Evolutionary conservation across 148 eudicot species (phyloP).

Genomic region (Camellia granthamiana): DNA sequence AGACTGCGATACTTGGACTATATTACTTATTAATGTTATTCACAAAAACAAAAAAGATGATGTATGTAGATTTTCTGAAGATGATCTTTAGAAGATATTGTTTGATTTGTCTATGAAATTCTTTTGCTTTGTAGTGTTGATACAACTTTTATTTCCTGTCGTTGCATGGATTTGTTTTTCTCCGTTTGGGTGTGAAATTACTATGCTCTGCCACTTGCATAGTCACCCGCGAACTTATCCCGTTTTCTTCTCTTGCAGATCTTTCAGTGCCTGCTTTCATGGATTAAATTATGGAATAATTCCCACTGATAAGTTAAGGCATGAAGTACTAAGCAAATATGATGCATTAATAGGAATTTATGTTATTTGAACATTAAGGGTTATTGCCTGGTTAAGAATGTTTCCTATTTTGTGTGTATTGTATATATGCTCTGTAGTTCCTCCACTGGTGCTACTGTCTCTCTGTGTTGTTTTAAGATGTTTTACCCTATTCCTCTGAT

Average conservation of each 20-base stretch:
- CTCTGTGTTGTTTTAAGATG: neutral
- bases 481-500: neutral
- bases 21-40: neutral
- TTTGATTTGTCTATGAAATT: neutral
- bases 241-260: conserved; percentile 2
- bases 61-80: neutral
- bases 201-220: neutral
- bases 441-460: neutral
- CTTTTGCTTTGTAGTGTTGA: neutral
- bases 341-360: neutral
- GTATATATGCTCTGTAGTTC: neutral
- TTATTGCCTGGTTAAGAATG: neutral
- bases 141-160: neutral
- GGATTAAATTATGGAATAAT: conserved; percentile 2
- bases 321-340: neutral
- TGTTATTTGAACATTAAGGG: neutral
- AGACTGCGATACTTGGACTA: neutral
- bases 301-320: neutral
- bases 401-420: neutral
- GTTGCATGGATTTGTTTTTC: neutral
- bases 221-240: neutral
- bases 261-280: neutral
- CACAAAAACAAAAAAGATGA: neutral
- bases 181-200: neutral
- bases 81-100: neutral